Conservation (phyloP, 805 yeast genomes). For the Metschnikowia noctiluminum region DNA sequence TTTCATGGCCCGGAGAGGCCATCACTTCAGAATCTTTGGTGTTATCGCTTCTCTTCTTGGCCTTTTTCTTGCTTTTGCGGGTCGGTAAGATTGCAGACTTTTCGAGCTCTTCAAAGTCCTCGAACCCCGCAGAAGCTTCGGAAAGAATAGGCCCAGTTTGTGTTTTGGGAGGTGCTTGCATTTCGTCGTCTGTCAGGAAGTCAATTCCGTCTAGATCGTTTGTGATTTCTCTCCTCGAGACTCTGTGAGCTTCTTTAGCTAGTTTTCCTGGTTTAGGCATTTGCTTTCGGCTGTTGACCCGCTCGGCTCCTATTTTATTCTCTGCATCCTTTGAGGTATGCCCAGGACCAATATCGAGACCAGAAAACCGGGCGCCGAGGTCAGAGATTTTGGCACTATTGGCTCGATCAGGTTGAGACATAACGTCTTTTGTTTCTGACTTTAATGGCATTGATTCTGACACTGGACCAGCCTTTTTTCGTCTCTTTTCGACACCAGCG, state of each 20-base stretch:
- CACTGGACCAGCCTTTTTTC: too few relatives aligned
- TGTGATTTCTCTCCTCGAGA: constrained; percentile 24
- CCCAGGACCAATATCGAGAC: too few relatives aligned
- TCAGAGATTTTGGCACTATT: too few relatives aligned
- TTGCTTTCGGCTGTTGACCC: neutral
- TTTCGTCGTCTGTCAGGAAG: constrained; percentile 28
- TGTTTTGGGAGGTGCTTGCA: neutral
- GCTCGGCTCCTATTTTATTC: too few relatives aligned
- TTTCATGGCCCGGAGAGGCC: too few relatives aligned
- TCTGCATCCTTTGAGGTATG: too few relatives aligned
- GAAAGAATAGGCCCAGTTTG: neutral
- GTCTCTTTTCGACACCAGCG: too few relatives aligned
- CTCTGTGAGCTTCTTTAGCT: constrained; percentile 4
- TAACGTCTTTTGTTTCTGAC: too few relatives aligned
- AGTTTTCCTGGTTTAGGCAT: neutral
- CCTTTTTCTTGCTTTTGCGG: neutral
- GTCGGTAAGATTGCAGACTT: neutral
- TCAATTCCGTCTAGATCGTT: constrained; percentile 25
- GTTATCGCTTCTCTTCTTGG: neutral
- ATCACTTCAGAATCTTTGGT: neutral
- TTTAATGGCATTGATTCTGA: too few relatives aligned
- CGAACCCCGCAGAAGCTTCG: neutral
- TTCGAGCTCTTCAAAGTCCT: neutral
- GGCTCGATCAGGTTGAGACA: too few relatives aligned
- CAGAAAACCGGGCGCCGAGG: too few relatives aligned